Base-by-base conservation (phyloP, 306 rosid genomes). In the Citrullus mucosospermus region DNA sequence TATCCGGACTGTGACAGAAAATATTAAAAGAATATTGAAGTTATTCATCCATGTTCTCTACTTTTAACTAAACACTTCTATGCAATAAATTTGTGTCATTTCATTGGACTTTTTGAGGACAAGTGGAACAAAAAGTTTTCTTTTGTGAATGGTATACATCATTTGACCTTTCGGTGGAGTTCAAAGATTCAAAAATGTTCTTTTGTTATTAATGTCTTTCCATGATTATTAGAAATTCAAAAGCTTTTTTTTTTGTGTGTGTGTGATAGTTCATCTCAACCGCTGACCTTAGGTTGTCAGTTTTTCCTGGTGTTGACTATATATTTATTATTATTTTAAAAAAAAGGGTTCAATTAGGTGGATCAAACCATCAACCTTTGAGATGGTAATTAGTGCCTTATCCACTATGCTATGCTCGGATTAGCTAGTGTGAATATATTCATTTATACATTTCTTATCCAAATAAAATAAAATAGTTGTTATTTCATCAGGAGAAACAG, bases 401-500 rank as follows among this genome's bases (percentile, higher is more conserved):
- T 48, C 54, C 54, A 48, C 54, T 3, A 48, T 9, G 16, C 5
- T 13, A 48, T 12, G 16, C 54, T 13, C 16, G 3, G 5, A 48
- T 48, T 48, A 48, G 54, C 54, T 48, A 12, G 54, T 48, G 54
- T 48, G 54, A 16, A 48, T 48, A 48, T 48, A 48, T 48, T 48
- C 17, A 48, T 3, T 51, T 51, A 51, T 15, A 51, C 56, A 15
- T 51, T 51, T 51, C 6, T 15, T 51, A 51, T 51, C 56, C 56
- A 14, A 48, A 48, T 48, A 36, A 51, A 58, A 58, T 58, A 61
- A 62, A 62, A 13, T 12, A 15, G 77, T 6, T 51, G 77, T 30
- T 28, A 48, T 50, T 63, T 25, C 66, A 13, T 77, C 44, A 87
- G 86, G 74, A 59, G 80, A 82, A 82, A 79, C 78, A 3, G 56